phyloP scores from a whole-genome alignment of 306 rosid species.

The Ormosia semicastrata region DNA sequence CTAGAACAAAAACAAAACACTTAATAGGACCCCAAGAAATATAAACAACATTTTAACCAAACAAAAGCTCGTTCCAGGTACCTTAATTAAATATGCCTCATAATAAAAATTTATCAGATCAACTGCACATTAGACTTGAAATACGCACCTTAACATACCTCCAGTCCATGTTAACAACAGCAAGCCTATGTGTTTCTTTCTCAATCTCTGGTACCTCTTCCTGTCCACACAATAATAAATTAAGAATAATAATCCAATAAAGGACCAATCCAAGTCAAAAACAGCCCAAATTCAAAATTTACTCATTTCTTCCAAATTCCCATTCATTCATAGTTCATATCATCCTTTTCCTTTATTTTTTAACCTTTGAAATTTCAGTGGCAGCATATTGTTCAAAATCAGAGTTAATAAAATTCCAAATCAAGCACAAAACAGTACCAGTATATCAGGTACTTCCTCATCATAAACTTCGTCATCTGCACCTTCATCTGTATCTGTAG shows the following conservation, averaged over 20 bases:
- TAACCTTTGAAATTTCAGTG: background rate
- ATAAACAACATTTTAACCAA: background rate
- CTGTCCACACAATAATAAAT: constrained; percentile 28
- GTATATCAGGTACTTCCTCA: constrained; percentile 40
- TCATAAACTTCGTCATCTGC: constrained; percentile 35
- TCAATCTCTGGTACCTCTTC: constrained; percentile 59
- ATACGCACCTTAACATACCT: constrained; percentile 69
- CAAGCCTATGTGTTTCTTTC: constrained; percentile 72
- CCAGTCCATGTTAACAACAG: constrained; percentile 94
- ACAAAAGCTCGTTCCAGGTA: background rate
- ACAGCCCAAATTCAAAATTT: too few species aligned
- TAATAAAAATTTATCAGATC: background rate
- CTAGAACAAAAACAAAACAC: constrained; percentile 37
- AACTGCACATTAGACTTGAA: background rate
- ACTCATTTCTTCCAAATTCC: background rate
- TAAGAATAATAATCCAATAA: background rate
- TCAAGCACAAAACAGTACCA: constrained; percentile 35
- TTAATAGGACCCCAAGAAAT: background rate
- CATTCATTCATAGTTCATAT: background rate
- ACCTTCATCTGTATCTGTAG: constrained; percentile 39
- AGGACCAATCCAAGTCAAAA: background rate
- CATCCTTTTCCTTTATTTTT: background rate
- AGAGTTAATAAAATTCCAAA: background rate
- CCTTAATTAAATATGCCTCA: background rate
- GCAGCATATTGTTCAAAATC: background rate